Evolutionary conservation across 345 rosid genomes (phyloP), one percentile per base, ranked within the genome.

Genomic region (Bretschneidera sinensis): DNA sequence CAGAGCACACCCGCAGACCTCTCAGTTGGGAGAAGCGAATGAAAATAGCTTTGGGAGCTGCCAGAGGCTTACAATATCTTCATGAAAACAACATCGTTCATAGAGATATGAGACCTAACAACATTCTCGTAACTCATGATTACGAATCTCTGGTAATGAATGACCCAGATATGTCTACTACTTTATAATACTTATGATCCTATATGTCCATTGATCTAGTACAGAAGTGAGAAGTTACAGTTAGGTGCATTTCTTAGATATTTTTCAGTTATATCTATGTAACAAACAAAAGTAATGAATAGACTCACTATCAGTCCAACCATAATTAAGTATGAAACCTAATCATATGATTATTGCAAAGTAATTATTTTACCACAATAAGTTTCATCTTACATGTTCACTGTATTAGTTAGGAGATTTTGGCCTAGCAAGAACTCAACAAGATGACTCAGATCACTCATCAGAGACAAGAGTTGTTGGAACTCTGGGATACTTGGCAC

Each of bases 41-140:
- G 75, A 86, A 74, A 64, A 83, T 86, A 62, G 85, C 84, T 7
- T 16, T 76, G 62, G 89, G 86, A 59, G 76, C 81, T 1, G 89
- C 89, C 9, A 79, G 56, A 65, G 87, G 87, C 45, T 59, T 86
- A 39, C 67, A 66, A 33, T 86, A 86, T 68, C 78, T 83, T 54
- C 89, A 86, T 31, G 78, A 74, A 20, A 77, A 81, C 62, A 81
- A 65, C 67, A 81, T 86, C 57, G 59, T 83, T 61, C 89, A 83
- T 55, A 76, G 89, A 76, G 87, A 83, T 54, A 65, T 81, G 84
- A 67, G 89, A 58, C 89, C 89, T 24, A 78, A 75, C 67, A 83
- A 86, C 81, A 81, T 83, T 72, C 89, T 83, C 21, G 82, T 81
- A 21, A 83, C 87, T 2, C 84, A 86, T 61, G 87, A 81, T 64